Base-by-base conservation (phyloP, 1,284 basidiomycete species). In the Leccinum pachyderme region DNA sequence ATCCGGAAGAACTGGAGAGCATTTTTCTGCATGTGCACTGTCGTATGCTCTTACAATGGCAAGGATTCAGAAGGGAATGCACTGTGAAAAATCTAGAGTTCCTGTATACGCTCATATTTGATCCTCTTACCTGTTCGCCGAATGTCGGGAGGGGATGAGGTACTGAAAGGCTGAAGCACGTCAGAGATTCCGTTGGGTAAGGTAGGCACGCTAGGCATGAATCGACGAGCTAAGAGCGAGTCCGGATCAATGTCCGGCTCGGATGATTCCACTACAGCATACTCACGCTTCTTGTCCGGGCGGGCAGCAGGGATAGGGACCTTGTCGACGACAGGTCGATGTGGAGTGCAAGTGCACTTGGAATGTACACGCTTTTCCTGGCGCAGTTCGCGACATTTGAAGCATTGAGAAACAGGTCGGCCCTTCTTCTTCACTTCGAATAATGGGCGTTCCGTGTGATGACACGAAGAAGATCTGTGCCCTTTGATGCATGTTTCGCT, bases 401-500 rank as follows among this genome's bases (percentile, higher is more conserved):
- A 77, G 71, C 91, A 94, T 68, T 94, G 91, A 7, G 91, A 91
- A 7, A 91, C 81, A 1, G 91, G 91, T 11, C 91, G 80, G 7
- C 88, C 91, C 73, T 89, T 94, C 77, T 89, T 91, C 78, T 93
- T 91, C 56, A 93, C 84, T 68, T 93, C 90, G 61, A 89, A 92
- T 11, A 93, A 75, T 2, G 90, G 89, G 8, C 91, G 80, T 60
- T 91, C 88, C 47, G 84, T 86, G 67, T 93, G 91, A 39, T 82
- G 81, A 68, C 91, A 94, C 11, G 83, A 83, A 2, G 91, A 91
- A 2, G 91, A 92, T 53, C 91, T 83, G 65, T 93, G 91, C 2
- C 91, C 91, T 73, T 93, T 93, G 72, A 93, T 93, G 70, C 91
- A 94, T 9, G 90, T 87, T 73, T 89, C 88, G 71, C 91, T 93